Evolutionary conservation across 2,329 filamentous ascomycete species (phyloP).

Genomic region (Geosmithia putterillii): DNA sequence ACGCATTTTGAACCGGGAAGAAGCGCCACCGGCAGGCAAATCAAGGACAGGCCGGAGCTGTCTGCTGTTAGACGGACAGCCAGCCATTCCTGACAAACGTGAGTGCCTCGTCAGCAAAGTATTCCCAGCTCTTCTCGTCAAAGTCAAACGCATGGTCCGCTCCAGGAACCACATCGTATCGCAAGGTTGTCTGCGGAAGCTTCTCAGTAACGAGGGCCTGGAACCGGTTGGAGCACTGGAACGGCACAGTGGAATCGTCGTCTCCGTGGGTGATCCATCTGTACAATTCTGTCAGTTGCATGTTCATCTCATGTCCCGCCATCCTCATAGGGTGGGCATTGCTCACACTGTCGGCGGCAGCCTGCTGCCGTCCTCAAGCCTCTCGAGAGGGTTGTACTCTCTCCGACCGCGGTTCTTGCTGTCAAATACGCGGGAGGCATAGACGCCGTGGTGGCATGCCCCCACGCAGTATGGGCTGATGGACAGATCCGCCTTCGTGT

Average conservation of each 20-base stretch:
- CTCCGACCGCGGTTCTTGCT: slow-evolving; percentile 2
- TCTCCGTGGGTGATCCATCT: slow-evolving; percentile 4
- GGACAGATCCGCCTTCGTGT: slow-evolving; percentile 6
- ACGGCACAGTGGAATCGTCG: background rate
- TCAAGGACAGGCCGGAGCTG: too few relatives aligned
- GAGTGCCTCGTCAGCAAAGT: slow-evolving; percentile 6
- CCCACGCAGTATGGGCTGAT: slow-evolving; percentile 5
- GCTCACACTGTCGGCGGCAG: slow-evolving; percentile 8
- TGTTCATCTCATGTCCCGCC: too few relatives aligned
- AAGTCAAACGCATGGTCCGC: slow-evolving; percentile 12
- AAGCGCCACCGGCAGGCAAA: too few relatives aligned
- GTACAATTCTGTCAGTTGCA: background rate
- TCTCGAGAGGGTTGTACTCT: slow-evolving; percentile 6
- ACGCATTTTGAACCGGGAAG: too few relatives aligned
- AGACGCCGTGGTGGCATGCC: slow-evolving; percentile 6
- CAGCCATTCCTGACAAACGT: slow-evolving; percentile 7
- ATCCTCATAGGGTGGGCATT: background rate
- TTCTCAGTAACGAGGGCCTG: slow-evolving; percentile 3
- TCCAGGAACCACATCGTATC: slow-evolving; percentile 7
- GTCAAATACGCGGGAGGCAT: slow-evolving; percentile 7
- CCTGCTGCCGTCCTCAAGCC: slow-evolving; percentile 5
- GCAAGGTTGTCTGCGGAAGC: slow-evolving; percentile 3
- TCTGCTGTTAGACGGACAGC: too few relatives aligned
- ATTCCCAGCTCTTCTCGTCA: slow-evolving; percentile 7
- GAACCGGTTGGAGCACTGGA: slow-evolving; percentile 4